Percentiles rank a stretch among this genome's conserved stretches.
These are phyloP conservation scores for Edaphochlamys debaryana DNA, from an alignment of 139 green algal species.

Conservation along the genomic window DNA sequence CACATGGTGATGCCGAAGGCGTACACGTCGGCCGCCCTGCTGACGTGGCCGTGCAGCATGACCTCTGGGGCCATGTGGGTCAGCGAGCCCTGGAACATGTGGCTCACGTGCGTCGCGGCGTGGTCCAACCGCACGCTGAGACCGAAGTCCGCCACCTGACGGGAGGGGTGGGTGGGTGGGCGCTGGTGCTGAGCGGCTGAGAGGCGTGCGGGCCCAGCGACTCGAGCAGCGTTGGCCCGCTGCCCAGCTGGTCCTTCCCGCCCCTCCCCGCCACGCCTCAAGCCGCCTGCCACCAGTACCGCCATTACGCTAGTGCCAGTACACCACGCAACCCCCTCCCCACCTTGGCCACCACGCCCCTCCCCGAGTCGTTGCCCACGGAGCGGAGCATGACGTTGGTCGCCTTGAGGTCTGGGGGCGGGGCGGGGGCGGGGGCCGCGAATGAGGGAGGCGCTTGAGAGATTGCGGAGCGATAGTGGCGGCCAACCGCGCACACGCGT, in stretches of 20 bases:
- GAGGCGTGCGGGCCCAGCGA: neutral
- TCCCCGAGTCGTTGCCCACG: slow-evolving; percentile 31
- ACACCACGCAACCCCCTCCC: too few relatives aligned
- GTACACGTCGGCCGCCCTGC: slow-evolving; percentile 60
- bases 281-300: too few relatives aligned
- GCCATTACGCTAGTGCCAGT: too few relatives aligned
- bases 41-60: slow-evolving; percentile 55
- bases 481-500: too few relatives aligned
- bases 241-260: too few relatives aligned
- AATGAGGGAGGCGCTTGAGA: too few relatives aligned
- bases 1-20: slow-evolving; percentile 58
- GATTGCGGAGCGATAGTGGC: too few relatives aligned
- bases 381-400: slow-evolving; percentile 71
- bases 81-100: slow-evolving; percentile 57
- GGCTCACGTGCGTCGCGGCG: slow-evolving; percentile 56
- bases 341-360: slow-evolving; percentile 57
- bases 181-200: neutral
- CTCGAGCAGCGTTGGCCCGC: too few relatives aligned
- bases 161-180: neutral
- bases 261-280: too few relatives aligned
- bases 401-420: slow-evolving; percentile 4
- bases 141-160: slow-evolving; percentile 64
- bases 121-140: slow-evolving; percentile 64
- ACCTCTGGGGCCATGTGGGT: slow-evolving; percentile 60
- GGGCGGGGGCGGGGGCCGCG: too few relatives aligned